Evolutionary conservation across 371 early-diverging fungal genomes (phyloP).

Genomic region (Parasitella parasitica): DNA sequence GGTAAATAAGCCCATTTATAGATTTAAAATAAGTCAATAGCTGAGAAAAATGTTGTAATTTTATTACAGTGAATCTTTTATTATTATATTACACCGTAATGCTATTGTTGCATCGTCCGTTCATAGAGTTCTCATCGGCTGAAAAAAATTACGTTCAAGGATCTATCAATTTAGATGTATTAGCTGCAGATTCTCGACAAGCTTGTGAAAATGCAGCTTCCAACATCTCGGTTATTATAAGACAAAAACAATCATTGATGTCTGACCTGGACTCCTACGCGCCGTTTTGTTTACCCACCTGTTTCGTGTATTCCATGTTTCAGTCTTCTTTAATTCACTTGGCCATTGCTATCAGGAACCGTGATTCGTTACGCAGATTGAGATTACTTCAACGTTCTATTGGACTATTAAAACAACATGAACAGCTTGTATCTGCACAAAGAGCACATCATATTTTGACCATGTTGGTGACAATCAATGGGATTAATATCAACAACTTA

Average conservation of each 20-base stretch:
- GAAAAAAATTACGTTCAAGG: neutral
- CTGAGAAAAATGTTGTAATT: neutral
- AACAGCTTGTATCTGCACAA: constrained; percentile 28
- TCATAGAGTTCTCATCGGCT: constrained; percentile 29
- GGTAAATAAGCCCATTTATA: constrained; percentile 29
- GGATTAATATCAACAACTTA: constrained; percentile 14
- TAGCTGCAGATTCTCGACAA: constrained; percentile 35
- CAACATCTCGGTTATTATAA: constrained; percentile 24
- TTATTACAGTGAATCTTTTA: constrained; percentile 37
- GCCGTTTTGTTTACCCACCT: constrained; percentile 40
- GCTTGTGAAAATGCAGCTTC: constrained; percentile 36
- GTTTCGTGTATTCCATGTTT: constrained; percentile 52
- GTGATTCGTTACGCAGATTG: constrained; percentile 10
- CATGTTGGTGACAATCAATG: constrained; percentile 33
- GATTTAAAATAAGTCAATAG: constrained; percentile 2
- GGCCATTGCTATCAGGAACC: constrained; percentile 31
- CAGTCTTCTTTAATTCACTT: constrained; percentile 41
- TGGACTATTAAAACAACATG: constrained; percentile 24
- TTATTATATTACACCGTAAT: constrained; percentile 55
- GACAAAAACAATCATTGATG: constrained; percentile 25
- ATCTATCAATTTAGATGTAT: constrained; percentile 19
- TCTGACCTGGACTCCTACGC: constrained; percentile 26
- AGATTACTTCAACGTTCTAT: constrained; percentile 26
- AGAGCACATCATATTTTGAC: constrained; percentile 37
- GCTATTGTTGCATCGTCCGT: constrained; percentile 59